phyloP scores from a whole-genome alignment of 2,329 filamentous ascomycete species.

The Botryotinia calthae region DNA sequence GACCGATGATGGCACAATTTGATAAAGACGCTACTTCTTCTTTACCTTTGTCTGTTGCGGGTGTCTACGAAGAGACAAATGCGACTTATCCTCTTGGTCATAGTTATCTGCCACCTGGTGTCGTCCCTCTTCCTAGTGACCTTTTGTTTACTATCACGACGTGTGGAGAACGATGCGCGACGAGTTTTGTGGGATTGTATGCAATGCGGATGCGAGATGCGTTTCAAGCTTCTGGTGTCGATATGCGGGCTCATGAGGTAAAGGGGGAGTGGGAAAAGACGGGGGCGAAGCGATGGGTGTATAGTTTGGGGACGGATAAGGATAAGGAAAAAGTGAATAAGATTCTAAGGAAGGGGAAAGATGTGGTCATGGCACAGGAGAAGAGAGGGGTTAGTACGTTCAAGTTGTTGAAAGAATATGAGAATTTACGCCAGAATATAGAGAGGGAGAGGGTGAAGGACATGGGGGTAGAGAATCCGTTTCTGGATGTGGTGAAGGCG shows the following conservation, averaged over 20 bases:
- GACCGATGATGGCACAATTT: neutral
- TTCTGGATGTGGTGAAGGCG: neutral
- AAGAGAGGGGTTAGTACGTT: neutral
- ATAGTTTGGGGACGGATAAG: conserved; percentile 2
- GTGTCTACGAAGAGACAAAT: neutral
- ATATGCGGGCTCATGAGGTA: neutral
- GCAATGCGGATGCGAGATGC: conserved; percentile 5
- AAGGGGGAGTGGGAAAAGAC: conserved; percentile 5
- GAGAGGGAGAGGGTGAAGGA: neutral
- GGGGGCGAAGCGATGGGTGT: neutral
- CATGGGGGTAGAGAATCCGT: neutral
- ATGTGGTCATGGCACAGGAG: neutral
- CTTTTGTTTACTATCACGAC: conserved; percentile 2
- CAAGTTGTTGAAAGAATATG: conserved; percentile 2
- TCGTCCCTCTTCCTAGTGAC: neutral
- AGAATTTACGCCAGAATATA: neutral
- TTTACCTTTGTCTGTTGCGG: neutral
- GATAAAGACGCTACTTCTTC: neutral
- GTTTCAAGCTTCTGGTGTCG: neutral
- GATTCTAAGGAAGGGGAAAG: neutral
- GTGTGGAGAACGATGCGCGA: neutral
- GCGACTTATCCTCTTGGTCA: conserved; percentile 16
- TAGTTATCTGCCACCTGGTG: neutral
- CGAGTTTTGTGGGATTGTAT: neutral
- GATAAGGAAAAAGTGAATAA: neutral